Evolutionary conservation across 768 basidiomycete species (phyloP).

Genomic region (Lactarius evosmus): DNA sequence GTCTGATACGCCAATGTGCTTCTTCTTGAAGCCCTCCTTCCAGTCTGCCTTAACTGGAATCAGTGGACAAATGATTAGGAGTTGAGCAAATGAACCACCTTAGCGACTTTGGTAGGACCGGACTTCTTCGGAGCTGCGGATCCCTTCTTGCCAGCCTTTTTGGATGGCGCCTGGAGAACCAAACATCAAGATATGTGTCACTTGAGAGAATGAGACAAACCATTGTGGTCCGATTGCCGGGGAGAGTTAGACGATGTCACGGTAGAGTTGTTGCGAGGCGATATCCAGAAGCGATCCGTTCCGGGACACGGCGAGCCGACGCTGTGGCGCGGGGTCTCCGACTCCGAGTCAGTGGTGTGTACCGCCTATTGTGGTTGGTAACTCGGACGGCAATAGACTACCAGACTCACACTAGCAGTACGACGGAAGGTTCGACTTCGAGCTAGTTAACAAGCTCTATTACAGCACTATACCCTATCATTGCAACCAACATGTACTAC

Average conservation of each 20-base stretch:
- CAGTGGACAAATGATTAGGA: neutral
- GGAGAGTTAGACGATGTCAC: conserved; percentile 7
- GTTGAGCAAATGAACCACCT: conserved; percentile 46
- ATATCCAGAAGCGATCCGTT: neutral
- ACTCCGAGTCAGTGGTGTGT: neutral
- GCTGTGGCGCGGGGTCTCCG: neutral
- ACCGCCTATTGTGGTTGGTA: no score
- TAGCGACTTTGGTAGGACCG: conserved; percentile 61
- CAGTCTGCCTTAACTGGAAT: conserved; percentile 76
- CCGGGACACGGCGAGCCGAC: neutral
- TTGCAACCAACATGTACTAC: neutral
- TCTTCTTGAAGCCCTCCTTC: conserved; percentile 99
- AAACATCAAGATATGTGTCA: neutral
- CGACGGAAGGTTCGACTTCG: no score
- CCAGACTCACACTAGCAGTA: no score
- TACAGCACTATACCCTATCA: neutral
- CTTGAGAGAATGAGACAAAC: conserved; percentile 5
- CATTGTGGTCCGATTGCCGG: conserved; percentile 18
- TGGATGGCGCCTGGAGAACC: conserved; percentile 62
- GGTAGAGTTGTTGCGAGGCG: conserved; percentile 11
- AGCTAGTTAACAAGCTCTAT: conserved; percentile 1
- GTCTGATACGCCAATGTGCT: conserved; percentile 95
- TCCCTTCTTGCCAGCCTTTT: conserved; percentile 87
- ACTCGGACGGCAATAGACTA: no score
- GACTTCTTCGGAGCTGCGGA: conserved; percentile 61